These are phyloP conservation scores for Bruguiera gymnorhiza DNA, from an alignment of 345 rosid species.

Conservation along the genomic window DNA sequence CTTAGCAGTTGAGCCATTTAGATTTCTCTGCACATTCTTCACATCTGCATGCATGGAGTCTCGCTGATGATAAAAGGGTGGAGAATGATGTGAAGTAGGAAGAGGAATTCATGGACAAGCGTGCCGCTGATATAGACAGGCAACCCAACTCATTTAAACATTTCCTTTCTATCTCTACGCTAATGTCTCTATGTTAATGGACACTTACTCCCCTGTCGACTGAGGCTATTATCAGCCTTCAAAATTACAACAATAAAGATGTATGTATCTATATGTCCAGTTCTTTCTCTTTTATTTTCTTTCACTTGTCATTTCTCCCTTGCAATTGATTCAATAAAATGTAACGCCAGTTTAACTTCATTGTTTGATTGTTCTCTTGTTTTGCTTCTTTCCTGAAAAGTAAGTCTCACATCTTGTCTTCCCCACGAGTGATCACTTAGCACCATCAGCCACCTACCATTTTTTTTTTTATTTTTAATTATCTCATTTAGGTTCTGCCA, in stretches of 20 bases:
- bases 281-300: slow-evolving; percentile 1
- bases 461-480: too few relatives aligned
- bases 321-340: background rate
- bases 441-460: too few relatives aligned
- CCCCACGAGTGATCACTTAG: too few relatives aligned
- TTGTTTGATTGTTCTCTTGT: background rate
- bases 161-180: slow-evolving; percentile 4
- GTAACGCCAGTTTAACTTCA: background rate
- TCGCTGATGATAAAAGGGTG: background rate
- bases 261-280: background rate
- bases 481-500: too few relatives aligned
- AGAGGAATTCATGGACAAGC: background rate
- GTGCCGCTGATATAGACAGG: slow-evolving; percentile 21
- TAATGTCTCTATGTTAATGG: slow-evolving; percentile 18
- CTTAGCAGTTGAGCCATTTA: background rate
- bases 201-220: background rate
- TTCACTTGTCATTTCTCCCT: background rate
- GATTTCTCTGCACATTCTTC: slow-evolving; percentile 10
- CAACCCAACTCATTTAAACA: slow-evolving; percentile 25
- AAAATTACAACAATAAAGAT: background rate
- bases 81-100: slow-evolving; percentile 15
- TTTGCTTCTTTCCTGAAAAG: too few relatives aligned
- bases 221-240: slow-evolving; percentile 14
- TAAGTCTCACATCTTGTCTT: too few relatives aligned
- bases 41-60: background rate